phyloP scores from a whole-genome alignment of 148 eudicot species.

The Fagopyrum esculentum region DNA sequence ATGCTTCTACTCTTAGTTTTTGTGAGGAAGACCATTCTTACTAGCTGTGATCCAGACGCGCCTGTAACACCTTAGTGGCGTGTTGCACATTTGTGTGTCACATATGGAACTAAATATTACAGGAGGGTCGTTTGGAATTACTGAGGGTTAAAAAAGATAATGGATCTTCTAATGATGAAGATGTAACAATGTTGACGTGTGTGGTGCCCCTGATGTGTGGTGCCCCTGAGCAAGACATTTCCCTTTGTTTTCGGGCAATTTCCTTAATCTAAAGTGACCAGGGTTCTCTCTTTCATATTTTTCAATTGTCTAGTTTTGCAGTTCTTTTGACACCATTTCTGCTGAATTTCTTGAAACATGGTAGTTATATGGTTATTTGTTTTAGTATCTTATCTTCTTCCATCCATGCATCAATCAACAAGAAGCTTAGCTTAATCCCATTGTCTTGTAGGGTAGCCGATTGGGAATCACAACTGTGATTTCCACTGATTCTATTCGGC shows the following conservation, averaged over 20 bases:
- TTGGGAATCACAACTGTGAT: constrained; percentile 90
- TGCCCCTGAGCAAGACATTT: background rate
- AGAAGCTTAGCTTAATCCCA: background rate
- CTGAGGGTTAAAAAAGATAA: background rate
- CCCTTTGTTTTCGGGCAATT: background rate
- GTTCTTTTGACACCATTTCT: background rate
- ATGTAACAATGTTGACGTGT: background rate
- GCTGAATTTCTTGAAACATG: background rate
- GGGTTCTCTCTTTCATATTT: background rate
- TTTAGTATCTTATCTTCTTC: background rate
- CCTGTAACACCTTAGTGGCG: background rate
- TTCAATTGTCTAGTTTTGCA: background rate
- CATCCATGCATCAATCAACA: background rate
- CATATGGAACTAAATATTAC: background rate
- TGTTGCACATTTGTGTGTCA: background rate
- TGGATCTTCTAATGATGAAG: background rate
- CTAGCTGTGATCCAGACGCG: too few species aligned
- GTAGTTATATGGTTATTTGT: background rate
- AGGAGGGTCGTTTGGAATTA: too few species aligned
- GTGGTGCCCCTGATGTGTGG: background rate
- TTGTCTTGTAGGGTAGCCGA: constrained; percentile 66
- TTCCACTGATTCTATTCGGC: constrained; percentile 94
- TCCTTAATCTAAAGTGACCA: background rate
- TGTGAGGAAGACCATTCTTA: too few species aligned
- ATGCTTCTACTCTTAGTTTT: too few species aligned